Conservation (phyloP, 2,329 filamentous ascomycete species). For the Ceratocystis cubensis region DNA sequence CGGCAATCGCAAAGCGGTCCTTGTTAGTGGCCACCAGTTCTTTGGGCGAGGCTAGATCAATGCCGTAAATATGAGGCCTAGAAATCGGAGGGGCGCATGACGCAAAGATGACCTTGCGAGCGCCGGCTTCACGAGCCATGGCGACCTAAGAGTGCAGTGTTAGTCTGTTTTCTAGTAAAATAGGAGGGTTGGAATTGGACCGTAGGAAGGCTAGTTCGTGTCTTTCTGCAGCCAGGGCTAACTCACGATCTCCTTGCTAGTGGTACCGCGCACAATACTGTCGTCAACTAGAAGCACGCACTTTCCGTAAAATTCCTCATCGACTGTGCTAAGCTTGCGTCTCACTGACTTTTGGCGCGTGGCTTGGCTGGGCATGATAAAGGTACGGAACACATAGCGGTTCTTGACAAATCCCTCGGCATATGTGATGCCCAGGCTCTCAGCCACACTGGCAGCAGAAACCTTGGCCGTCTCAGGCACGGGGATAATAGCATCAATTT, state of each 20-base stretch:
- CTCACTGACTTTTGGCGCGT: slow-evolving; percentile 74
- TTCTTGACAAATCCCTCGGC: slow-evolving; percentile 81
- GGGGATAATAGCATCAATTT: slow-evolving; percentile 53
- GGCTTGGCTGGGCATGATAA: slow-evolving; percentile 62
- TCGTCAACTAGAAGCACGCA: slow-evolving; percentile 81
- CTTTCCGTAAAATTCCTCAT: slow-evolving; percentile 68
- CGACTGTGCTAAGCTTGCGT: slow-evolving; percentile 78
- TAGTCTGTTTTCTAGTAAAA: neutral
- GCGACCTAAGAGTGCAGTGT: slow-evolving; percentile 25
- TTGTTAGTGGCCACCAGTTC: slow-evolving; percentile 34
- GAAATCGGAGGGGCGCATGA: slow-evolving; percentile 73
- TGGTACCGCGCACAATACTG: slow-evolving; percentile 78
- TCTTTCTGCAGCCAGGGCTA: too few relatives aligned
- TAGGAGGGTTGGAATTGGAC: too few relatives aligned
- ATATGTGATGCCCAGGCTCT: slow-evolving; percentile 61
- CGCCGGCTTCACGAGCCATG: slow-evolving; percentile 77
- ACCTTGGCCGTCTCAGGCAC: slow-evolving; percentile 56
- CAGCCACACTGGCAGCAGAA: slow-evolving; percentile 61
- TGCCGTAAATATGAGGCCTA: slow-evolving; percentile 62
- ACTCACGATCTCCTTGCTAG: slow-evolving; percentile 40
- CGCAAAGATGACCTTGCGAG: slow-evolving; percentile 69
- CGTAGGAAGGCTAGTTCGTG: too few relatives aligned
- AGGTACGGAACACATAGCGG: slow-evolving; percentile 76
- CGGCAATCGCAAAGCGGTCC: slow-evolving; percentile 32
- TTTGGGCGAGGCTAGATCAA: slow-evolving; percentile 34